A percentile compares a stretch with the other conserved stretches of the same genome.
phyloP scores from a whole-genome alignment of 345 rosid species.

The Brassica incana region DNA sequence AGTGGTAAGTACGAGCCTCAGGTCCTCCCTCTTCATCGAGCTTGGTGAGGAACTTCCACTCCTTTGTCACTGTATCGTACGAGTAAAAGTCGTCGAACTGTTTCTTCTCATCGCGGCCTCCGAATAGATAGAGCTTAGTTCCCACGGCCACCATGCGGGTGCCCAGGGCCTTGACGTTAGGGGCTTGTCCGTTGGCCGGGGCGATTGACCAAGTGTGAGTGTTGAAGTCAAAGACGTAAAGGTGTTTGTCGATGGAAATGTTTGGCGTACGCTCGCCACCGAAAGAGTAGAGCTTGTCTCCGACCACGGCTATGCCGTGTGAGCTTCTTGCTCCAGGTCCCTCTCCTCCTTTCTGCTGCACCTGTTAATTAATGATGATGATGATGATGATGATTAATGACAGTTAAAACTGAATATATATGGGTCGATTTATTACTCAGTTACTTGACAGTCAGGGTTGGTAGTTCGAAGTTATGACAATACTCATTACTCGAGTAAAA shows the following conservation, averaged over 20 bases:
- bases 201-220: too few species aligned
- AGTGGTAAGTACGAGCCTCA: slow-evolving; percentile 1
- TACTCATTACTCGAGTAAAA: background rate
- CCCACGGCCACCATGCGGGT: background rate
- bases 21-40: slow-evolving; percentile 8
- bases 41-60: background rate
- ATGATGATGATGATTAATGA: background rate
- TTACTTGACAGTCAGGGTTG: background rate
- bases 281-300: slow-evolving; percentile 24
- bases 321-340: slow-evolving; percentile 13
- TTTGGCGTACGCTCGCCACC: slow-evolving; percentile 6
- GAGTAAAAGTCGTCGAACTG: background rate
- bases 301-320: slow-evolving; percentile 18
- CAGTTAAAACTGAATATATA: background rate
- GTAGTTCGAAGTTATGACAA: background rate
- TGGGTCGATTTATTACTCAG: background rate
- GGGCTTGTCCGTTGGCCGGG: background rate
- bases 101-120: background rate
- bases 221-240: too few species aligned
- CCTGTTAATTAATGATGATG: background rate
- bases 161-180: background rate
- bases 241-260: too few species aligned
- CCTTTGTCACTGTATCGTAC: background rate
- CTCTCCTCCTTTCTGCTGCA: background rate
- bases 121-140: background rate